Evolutionary conservation across 2,329 filamentous ascomycete species (phyloP), one percentile per base, ranked within the genome.

Genomic region (Hypoxylon sp.): DNA sequence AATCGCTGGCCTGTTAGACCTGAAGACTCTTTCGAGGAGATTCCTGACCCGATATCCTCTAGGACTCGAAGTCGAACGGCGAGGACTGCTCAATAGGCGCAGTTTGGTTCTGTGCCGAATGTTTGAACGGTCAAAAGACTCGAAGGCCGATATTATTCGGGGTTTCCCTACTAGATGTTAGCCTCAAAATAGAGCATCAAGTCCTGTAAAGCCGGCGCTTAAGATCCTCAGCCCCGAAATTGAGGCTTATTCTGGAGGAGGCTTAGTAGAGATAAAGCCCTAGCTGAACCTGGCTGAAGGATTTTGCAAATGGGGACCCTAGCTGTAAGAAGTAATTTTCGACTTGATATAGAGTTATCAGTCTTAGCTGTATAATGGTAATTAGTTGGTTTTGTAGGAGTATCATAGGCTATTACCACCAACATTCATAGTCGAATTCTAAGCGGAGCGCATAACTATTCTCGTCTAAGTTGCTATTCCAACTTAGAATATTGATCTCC

Each of bases 41-140:
- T 42, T 12, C 44, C 44, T 2, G 40, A 53, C 27, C 25, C 48
- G 7, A 46, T 53, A 23, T 56, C 48, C 4, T 49, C 48, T 1
- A 49, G 53, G 35, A 56, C 53, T n/a, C 49, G 44, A 7, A 49
- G 40, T 13, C 38, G 26, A 15, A 19, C 13, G 3, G 9, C 38
- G 19, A 35, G 23, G 17, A 2, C 27, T 9, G 38, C 43, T 26
- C 15, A 43, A 17, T 21, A 16, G 6, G 17, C 27, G 8, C 26
- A 48, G 8, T 5, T 20, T 3, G 15, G 23, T n/a, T 29, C 37
- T 35, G 13, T 42, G 7, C 16, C 27, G 23, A 15, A 5, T 3
- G 26, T 36, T 21, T n/a, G 3, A 25, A n/a, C 7, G 25, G 5
- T 11, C 12, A 30, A 15, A 26, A 11, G 12, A n/a, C 11, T n/a